phyloP scores from a whole-genome alignment of 805 yeast species.

The Hanseniaspora lachancei region DNA sequence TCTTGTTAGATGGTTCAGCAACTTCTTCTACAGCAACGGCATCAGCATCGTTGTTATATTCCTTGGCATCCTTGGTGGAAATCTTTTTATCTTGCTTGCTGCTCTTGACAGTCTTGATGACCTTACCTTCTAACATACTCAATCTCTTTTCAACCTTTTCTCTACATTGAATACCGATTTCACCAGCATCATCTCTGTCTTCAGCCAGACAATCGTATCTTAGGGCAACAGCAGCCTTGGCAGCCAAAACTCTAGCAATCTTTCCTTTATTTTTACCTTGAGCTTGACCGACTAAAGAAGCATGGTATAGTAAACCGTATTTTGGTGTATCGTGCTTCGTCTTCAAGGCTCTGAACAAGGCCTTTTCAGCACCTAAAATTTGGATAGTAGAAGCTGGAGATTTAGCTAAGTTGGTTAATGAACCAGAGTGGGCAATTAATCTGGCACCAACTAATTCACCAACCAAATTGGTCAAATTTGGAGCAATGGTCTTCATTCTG shows the following conservation, averaged over 20 bases:
- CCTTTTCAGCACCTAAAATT: conserved; percentile 98
- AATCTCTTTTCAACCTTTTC: conserved; percentile 88
- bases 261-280: conserved; percentile 97
- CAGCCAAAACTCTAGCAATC: conserved; percentile 96
- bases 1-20: conserved; percentile 23
- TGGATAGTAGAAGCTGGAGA: conserved; percentile 98
- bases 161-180: conserved; percentile 81
- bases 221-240: conserved; percentile 92
- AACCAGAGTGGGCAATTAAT: conserved; percentile 93
- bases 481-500: conserved; percentile 98
- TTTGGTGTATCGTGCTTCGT: conserved; percentile 98
- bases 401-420: conserved; percentile 85
- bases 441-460: conserved; percentile 99
- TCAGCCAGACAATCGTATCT: conserved; percentile 95
- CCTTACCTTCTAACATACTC: conserved; percentile 93
- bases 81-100: conserved; percentile 75
- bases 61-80: conserved; percentile 68
- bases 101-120: conserved; percentile 77
- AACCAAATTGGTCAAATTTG: conserved; percentile 85
- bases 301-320: conserved; percentile 93
- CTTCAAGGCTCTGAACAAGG: conserved; percentile 93
- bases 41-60: conserved; percentile 94
- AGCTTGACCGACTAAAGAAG: conserved; percentile 95
- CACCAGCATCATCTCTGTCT: conserved; percentile 92
- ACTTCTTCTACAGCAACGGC: conserved; percentile 37